These are phyloP conservation scores for Wickerhamomyces alni DNA, from an alignment of 805 yeast genomes.

Conservation along the genomic window DNA sequence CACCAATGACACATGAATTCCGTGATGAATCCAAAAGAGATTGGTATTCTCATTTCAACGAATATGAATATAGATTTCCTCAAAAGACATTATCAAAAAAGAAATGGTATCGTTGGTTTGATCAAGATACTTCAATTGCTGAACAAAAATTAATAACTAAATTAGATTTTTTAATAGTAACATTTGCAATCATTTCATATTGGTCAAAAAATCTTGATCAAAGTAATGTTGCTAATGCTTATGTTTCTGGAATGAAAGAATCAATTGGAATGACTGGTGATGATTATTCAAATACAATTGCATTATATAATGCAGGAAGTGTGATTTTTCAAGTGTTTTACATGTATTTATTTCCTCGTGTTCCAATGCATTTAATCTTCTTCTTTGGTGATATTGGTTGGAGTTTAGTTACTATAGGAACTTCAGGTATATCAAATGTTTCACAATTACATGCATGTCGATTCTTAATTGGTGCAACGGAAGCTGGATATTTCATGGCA, in stretches of 20 bases:
- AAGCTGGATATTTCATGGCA: conserved; percentile 12
- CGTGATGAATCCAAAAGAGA: conserved; percentile 33
- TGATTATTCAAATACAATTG: conserved; percentile 55
- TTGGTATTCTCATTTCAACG: conserved; percentile 45
- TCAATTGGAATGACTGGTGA: conserved; percentile 41
- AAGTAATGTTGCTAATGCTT: conserved; percentile 36
- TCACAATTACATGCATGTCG: conserved; percentile 40
- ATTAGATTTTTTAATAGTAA: conserved; percentile 44
- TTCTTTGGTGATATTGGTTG: conserved; percentile 57
- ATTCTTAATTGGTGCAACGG: conserved; percentile 10
- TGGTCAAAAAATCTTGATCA: conserved; percentile 50
- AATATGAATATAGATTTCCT: conserved; percentile 51
- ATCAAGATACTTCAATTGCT: conserved; percentile 39
- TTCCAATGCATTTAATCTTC: conserved; percentile 41
- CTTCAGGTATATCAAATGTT: conserved; percentile 20
- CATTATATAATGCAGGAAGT: conserved; percentile 55
- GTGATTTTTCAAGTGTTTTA: conserved; percentile 61
- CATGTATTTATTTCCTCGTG: conserved; percentile 50
- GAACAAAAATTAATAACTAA: conserved; percentile 39
- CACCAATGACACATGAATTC: conserved; percentile 18
- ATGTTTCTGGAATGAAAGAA: conserved; percentile 42
- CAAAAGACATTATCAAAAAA: conserved; percentile 25
- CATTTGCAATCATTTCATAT: conserved; percentile 52
- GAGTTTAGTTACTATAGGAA: conserved; percentile 54
- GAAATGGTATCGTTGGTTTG: conserved; percentile 53